Percentiles rank a stretch among this genome's conserved stretches.
phyloP scores from a whole-genome alignment of 148 eudicot genomes.

The Rhododendron mucronatum region DNA sequence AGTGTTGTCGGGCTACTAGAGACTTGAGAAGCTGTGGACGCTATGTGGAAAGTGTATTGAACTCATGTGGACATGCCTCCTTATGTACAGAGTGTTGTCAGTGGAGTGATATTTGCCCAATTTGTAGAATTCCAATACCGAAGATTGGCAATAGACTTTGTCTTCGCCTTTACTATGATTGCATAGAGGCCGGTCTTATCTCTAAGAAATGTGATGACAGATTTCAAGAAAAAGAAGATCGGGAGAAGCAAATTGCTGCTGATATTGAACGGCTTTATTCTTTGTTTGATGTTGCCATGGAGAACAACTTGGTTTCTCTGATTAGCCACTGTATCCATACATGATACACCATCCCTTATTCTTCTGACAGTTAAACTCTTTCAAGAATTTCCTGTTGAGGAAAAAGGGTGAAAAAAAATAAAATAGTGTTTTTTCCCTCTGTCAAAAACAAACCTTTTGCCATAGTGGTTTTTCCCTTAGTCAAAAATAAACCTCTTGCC shows the following conservation, averaged over 20 bases:
- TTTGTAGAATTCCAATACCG: constrained; percentile 65
- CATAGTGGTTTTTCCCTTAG: not conserved
- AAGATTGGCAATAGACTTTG: constrained; percentile 48
- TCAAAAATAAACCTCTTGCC: not conserved
- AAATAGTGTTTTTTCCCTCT: not conserved
- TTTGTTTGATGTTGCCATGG: constrained; percentile 89
- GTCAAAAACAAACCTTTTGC: not conserved
- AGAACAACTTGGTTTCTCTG: constrained; percentile 71
- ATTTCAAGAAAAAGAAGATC: constrained; percentile 54
- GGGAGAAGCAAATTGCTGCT: constrained; percentile 45
- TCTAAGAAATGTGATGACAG: constrained; percentile 58
- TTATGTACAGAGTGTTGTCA: constrained; percentile 90
- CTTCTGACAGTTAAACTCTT: not conserved
- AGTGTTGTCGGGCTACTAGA: constrained; percentile 89
- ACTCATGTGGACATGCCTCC: constrained; percentile 91
- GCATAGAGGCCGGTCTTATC: constrained; percentile 85
- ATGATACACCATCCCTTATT: not conserved
- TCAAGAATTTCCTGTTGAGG: not conserved
- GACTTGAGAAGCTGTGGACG: constrained; percentile 93
- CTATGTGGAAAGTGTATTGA: constrained; percentile 59
- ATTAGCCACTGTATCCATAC: constrained; percentile 95
- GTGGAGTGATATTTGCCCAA: constrained; percentile 83
- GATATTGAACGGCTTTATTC: constrained; percentile 84
- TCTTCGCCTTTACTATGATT: constrained; percentile 89
- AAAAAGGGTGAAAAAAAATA: not conserved